Conservation (phyloP, 139 green algal species). For the Gonium pectorale region DNA sequence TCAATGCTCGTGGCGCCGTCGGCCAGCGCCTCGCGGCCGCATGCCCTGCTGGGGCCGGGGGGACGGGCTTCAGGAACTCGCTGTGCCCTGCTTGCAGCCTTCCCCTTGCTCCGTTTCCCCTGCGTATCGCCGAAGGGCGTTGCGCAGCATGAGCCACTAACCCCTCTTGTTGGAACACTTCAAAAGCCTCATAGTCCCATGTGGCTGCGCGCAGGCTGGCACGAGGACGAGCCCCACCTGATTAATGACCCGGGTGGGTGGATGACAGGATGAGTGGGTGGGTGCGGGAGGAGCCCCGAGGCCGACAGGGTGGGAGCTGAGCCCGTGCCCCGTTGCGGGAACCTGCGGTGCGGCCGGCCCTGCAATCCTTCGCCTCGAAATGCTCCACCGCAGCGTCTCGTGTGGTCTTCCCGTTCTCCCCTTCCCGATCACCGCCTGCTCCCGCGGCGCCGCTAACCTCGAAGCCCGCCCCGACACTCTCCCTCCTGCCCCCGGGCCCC, state of each 20-base stretch:
- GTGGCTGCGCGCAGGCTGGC: constrained; percentile 79
- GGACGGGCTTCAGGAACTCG: background rate
- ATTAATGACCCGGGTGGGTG: constrained; percentile 76
- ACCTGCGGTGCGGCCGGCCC: no score
- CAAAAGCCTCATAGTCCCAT: no score
- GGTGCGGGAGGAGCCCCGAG: background rate
- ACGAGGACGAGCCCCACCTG: constrained; percentile 88
- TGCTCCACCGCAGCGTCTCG: background rate
- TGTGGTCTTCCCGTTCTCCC: background rate
- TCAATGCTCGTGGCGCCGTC: no score
- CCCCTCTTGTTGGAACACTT: no score
- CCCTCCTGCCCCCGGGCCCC: background rate
- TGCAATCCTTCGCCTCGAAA: background rate
- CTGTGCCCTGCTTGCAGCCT: background rate
- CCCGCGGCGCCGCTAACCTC: background rate
- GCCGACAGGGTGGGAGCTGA: background rate
- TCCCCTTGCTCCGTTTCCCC: background rate
- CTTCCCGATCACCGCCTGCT: background rate
- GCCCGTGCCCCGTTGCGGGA: background rate
- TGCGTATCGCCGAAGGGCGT: background rate
- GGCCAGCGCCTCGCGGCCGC: background rate
- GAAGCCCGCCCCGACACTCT: background rate
- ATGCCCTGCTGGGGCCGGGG: background rate
- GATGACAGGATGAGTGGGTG: no score
- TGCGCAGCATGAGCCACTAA: background rate